phyloP scores from a whole-genome alignment of 805 yeast genomes.

The Starmerella bombicola region DNA sequence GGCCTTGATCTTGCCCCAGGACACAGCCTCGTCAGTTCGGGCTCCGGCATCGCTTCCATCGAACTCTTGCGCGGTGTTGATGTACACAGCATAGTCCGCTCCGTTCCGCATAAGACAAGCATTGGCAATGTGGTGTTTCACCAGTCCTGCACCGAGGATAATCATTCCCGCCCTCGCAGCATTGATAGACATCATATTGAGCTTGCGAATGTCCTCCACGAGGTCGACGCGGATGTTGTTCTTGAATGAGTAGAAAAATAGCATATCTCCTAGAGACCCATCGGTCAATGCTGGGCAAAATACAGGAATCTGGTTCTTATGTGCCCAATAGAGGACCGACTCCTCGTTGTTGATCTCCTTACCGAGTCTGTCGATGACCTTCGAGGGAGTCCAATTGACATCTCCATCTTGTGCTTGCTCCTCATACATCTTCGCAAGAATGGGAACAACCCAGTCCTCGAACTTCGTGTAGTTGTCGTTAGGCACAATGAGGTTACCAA shows the following conservation, averaged over 20 bases:
- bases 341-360: conserved; percentile 89
- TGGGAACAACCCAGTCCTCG: conserved; percentile 98
- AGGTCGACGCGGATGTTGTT: conserved; percentile 80
- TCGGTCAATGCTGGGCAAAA: conserved; percentile 97
- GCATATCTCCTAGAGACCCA: conserved; percentile 98
- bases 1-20: conserved; percentile 97
- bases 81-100: conserved; percentile 94
- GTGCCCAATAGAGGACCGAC: conserved; percentile 94
- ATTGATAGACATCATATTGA: conserved; percentile 90
- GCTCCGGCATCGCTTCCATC: conserved; percentile 99
- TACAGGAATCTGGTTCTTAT: conserved; percentile 88
- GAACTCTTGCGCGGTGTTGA: conserved; percentile 96
- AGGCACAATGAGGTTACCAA: conserved; percentile 93
- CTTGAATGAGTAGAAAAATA: conserved; percentile 95
- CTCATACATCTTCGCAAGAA: conserved; percentile 70
- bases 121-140: conserved; percentile 94
- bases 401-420: conserved; percentile 54
- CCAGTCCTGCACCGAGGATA: conserved; percentile 88
- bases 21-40: conserved; percentile 95
- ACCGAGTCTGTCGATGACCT: conserved; percentile 82
- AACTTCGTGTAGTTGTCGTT: conserved; percentile 95
- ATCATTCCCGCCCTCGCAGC: conserved; percentile 93
- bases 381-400: conserved; percentile 78
- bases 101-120: conserved; percentile 99
- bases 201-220: conserved; percentile 82